Conservation (phyloP, 345 rosid species). For the Populus nigra region DNA sequence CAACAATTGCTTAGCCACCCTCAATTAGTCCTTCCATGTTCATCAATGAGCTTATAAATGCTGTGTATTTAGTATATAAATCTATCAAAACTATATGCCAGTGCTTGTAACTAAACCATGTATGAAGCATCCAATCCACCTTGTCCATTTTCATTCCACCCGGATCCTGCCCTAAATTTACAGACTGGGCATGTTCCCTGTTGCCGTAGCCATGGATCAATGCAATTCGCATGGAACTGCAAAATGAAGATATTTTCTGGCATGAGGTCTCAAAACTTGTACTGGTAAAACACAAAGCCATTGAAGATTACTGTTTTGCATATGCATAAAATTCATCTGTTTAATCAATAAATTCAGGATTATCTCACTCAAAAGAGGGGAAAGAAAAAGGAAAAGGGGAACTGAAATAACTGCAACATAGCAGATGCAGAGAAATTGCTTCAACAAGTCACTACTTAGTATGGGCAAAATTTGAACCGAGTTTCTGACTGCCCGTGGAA, state of each 20-base stretch:
- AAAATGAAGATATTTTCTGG: slow-evolving; percentile 6
- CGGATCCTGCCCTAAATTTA: slow-evolving; percentile 63
- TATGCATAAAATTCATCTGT: background rate
- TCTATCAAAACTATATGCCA: slow-evolving; percentile 6
- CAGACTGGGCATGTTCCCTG: slow-evolving; percentile 90
- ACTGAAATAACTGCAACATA: background rate
- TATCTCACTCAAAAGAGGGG: background rate
- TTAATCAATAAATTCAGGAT: background rate
- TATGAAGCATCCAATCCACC: slow-evolving; percentile 45
- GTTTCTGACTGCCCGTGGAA: background rate
- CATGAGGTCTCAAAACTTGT: background rate
- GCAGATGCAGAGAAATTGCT: background rate
- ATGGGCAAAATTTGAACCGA: background rate
- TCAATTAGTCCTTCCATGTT: slow-evolving; percentile 11
- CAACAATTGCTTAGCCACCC: background rate
- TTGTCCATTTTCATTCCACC: slow-evolving; percentile 50
- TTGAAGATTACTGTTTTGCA: background rate
- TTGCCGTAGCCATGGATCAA: slow-evolving; percentile 74
- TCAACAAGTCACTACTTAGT: background rate
- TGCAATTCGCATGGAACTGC: slow-evolving; percentile 83
- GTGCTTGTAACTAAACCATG: slow-evolving; percentile 39
- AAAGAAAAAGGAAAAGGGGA: background rate
- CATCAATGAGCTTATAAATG: background rate
- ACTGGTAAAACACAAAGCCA: background rate
- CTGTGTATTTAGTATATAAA: slow-evolving; percentile 1